Evolutionary conservation across 352 stramenopile species (phyloP), one percentile per base, ranked within the genome.

Genomic region (Pythium coloratum): DNA sequence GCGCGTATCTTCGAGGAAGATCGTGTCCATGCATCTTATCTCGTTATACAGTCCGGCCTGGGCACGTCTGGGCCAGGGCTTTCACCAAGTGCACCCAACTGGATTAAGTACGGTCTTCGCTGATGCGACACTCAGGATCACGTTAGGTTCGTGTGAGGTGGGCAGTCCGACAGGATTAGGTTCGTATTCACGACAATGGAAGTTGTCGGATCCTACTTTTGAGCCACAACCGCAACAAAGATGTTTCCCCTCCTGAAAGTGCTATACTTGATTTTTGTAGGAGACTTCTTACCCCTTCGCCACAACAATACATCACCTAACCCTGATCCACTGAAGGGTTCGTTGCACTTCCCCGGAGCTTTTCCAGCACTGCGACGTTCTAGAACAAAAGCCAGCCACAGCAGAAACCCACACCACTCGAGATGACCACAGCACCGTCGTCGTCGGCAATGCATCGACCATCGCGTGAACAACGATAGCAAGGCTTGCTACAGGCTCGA

Each of bases 131-230:
- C 28, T 30, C 28, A 20, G 28, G 7, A 44, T 12, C 5, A 20
- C 36, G 18, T 46, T 65, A 70, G 40, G 64, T 70, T 64, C 56
- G 64, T 30, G 38, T 57, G 58, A 55, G 56, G 59, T 6, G 1
- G 13, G 24, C 3, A 34, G 26, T 64, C 57, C 26, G 28, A 55
- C 34, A 33, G 8, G n/a, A 3, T 33, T 63, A 71, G 55, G 65
- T 71, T 42, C 65, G 64, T 33, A 42, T 14, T 38, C 33, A 2
- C 46, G 13, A 4, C 4, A 7, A 64, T 26, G 30, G 44, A 36
- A 16, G 34, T 56, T 64, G 66, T 72, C 66, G 66, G 66, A 72
- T 72, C 66, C 66, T 72, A 72, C 66, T 72, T 71, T n/a, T 28
- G 55, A 71, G 46, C 30, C 59, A 64, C 65, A 71, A 71, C 65